phyloP scores from a whole-genome alignment of 139 green algal genomes.

The Coccomyxa sp. region DNA sequence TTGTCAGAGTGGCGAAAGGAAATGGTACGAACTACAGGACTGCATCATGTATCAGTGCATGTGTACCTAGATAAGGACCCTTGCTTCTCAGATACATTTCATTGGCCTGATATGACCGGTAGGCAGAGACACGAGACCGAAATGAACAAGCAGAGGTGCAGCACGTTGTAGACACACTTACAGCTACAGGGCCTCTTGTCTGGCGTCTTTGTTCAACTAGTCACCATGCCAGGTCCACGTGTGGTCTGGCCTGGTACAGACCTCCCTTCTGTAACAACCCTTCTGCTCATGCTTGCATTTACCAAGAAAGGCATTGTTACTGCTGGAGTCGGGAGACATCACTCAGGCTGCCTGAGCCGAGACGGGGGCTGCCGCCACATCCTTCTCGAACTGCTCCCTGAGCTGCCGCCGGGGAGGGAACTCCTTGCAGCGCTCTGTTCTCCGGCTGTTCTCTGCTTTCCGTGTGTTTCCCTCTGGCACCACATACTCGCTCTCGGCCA shows the following conservation, averaged over 20 bases:
- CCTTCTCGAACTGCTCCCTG: neutral
- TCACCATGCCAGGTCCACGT: no score
- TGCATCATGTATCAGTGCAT: no score
- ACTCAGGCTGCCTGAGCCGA: neutral
- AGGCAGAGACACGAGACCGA: no score
- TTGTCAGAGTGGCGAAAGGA: no score
- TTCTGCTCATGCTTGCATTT: neutral
- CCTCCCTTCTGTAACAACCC: neutral
- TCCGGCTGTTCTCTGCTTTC: constrained; percentile 36
- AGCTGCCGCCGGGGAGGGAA: neutral
- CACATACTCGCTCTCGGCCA: constrained; percentile 39
- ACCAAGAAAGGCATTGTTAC: neutral
- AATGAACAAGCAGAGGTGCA: no score
- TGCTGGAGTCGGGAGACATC: neutral
- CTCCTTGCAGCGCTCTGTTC: constrained; percentile 11
- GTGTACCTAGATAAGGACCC: no score
- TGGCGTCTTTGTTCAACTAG: neutral
- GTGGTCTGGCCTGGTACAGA: no score
- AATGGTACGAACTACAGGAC: no score
- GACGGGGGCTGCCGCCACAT: neutral
- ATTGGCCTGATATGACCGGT: no score
- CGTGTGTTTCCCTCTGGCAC: constrained; percentile 41
- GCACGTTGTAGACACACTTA: no score
- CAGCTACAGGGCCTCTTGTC: no score
- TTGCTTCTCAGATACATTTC: no score